A percentile compares a stretch with the other conserved stretches of the same genome.
Conservation (phyloP, 2,329 filamentous ascomycete species). For the Pseudocercospora musae region DNA sequence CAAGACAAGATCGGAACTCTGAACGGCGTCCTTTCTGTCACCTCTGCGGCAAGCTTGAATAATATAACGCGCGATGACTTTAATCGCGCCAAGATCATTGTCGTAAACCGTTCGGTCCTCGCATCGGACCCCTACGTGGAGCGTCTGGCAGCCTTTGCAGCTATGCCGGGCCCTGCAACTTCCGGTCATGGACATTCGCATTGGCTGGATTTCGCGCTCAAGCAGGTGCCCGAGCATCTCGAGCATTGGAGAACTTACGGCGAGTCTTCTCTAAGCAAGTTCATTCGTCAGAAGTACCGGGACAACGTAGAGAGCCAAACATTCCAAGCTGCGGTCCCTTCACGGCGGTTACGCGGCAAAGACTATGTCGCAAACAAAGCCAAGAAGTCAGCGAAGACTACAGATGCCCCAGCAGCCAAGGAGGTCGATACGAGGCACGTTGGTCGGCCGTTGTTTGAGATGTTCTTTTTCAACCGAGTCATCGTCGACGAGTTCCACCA, state of each 20-base stretch:
- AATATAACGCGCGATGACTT: conserved; percentile 46
- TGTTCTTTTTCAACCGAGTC: conserved; percentile 59
- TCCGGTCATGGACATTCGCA: conserved; percentile 46
- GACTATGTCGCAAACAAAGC: conserved; percentile 21
- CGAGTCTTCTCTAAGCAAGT: conserved; percentile 30
- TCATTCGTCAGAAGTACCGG: conserved; percentile 26
- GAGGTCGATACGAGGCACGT: conserved; percentile 15
- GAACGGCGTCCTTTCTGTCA: conserved; percentile 44
- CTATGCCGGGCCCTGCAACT: conserved; percentile 15
- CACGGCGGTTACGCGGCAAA: conserved; percentile 30
- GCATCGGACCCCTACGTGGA: conserved; percentile 48
- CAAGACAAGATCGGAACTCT: conserved; percentile 43
- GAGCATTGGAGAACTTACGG: conserved; percentile 35
- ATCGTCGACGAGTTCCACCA: conserved; percentile 66
- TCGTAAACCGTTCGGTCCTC: conserved; percentile 54
- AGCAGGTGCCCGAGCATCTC: conserved; percentile 44
- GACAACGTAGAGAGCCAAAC: conserved; percentile 14
- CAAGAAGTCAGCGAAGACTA: conserved; percentile 13
- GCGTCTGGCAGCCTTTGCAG: conserved; percentile 43
- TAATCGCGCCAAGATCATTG: conserved; percentile 51
- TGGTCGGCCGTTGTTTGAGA: conserved; percentile 47
- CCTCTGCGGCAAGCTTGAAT: conserved; percentile 39
- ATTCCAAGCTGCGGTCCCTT: conserved; percentile 39
- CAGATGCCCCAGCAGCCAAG: conserved; percentile 2
- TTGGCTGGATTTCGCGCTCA: conserved; percentile 51